These are phyloP conservation scores for Phytophthora pini DNA, from an alignment of 352 stramenopile species.

Conservation along the genomic window DNA sequence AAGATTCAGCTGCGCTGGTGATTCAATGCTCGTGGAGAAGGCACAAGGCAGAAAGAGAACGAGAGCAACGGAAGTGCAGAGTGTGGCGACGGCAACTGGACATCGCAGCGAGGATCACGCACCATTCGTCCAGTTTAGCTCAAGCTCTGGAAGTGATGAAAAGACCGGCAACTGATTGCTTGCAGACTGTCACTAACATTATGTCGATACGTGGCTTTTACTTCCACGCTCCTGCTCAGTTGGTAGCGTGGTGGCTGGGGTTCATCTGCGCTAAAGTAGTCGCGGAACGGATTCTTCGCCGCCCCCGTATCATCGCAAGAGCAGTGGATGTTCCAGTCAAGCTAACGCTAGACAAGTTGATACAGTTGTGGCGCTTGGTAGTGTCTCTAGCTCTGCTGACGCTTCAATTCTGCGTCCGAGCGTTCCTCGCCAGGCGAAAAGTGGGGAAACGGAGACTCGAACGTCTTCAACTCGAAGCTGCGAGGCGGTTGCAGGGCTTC, in stretches of 20 bases:
- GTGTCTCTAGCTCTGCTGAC: slow-evolving; percentile 25
- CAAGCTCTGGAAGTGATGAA: slow-evolving; percentile 1
- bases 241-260: slow-evolving; percentile 53
- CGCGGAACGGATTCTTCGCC: slow-evolving; percentile 44
- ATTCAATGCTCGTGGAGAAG: slow-evolving; percentile 59
- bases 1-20: slow-evolving; percentile 50
- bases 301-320: slow-evolving; percentile 42
- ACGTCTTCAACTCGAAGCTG: slow-evolving; percentile 25
- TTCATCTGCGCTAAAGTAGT: slow-evolving; percentile 32
- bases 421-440: slow-evolving; percentile 33
- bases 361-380: slow-evolving; percentile 34
- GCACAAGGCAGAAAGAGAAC: slow-evolving; percentile 33
- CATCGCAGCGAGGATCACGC: slow-evolving; percentile 51
- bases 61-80: slow-evolving; percentile 18
- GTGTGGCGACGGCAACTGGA: slow-evolving; percentile 55
- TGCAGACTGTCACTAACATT: slow-evolving; percentile 11
- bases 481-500: slow-evolving; percentile 49
- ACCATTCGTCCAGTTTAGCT: slow-evolving; percentile 19
- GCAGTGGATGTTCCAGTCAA: slow-evolving; percentile 51
- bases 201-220: slow-evolving; percentile 27
- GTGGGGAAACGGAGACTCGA: slow-evolving; percentile 32
- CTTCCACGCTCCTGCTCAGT: slow-evolving; percentile 41
- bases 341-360: slow-evolving; percentile 30
- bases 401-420: slow-evolving; percentile 48
- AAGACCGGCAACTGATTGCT: not conserved